Evolutionary conservation across 768 basidiomycete genomes (phyloP).

Genomic region (Mycena rosella): DNA sequence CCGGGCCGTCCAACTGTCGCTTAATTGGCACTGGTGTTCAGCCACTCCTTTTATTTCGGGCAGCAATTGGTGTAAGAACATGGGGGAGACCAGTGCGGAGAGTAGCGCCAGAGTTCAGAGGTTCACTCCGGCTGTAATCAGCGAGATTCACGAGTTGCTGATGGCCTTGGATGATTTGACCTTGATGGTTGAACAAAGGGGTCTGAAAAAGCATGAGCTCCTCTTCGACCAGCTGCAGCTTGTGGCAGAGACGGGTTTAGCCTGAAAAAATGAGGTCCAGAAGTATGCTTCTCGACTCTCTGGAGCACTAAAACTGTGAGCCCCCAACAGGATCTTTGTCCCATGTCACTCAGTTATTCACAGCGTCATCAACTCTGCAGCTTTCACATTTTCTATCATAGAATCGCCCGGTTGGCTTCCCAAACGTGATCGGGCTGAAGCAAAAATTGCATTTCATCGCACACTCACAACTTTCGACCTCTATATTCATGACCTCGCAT

Average conservation of each 20-base stretch:
- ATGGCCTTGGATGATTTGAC: neutral
- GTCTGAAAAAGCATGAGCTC: neutral
- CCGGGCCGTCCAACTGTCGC: too few species aligned
- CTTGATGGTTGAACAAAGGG: neutral
- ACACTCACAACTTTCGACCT: neutral
- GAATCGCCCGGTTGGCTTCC: neutral
- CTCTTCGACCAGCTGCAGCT: neutral
- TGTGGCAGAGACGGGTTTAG: neutral
- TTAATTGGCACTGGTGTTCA: too few species aligned
- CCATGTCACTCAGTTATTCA: neutral
- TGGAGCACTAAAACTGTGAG: neutral
- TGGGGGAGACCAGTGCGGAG: too few species aligned
- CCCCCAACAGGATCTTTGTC: neutral
- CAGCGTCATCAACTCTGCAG: neutral
- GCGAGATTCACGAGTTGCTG: neutral
- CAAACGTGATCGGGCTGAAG: neutral
- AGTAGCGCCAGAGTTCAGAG: neutral
- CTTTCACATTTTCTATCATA: neutral
- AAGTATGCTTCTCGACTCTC: neutral
- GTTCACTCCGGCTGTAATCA: neutral
- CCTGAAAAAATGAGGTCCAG: neutral
- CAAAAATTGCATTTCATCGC: neutral
- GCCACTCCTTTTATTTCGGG: too few species aligned
- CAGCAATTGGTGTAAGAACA: too few species aligned
- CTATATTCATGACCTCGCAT: neutral